Conservation (phyloP, 805 yeast species). For the Yarrowia bubula region DNA sequence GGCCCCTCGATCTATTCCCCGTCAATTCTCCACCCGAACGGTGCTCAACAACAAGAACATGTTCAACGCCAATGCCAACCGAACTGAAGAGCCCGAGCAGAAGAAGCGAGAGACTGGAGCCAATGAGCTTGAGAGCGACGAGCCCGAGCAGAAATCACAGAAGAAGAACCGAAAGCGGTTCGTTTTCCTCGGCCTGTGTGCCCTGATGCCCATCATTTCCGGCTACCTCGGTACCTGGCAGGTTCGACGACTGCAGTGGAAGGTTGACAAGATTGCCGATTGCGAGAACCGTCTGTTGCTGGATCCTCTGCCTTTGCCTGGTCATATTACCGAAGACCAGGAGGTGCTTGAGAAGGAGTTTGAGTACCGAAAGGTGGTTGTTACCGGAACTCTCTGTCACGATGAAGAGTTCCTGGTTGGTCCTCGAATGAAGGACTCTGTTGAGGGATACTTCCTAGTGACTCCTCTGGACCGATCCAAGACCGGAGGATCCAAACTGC, state of each 20-base stretch:
- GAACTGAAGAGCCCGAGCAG: constrained; percentile 1
- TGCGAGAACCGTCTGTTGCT: constrained; percentile 79
- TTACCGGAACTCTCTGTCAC: constrained; percentile 78
- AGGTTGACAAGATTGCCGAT: constrained; percentile 72
- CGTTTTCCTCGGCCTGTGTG: constrained; percentile 45
- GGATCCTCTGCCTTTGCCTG: constrained; percentile 70
- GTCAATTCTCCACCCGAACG: background rate
- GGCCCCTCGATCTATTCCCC: background rate
- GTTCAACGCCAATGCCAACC: constrained; percentile 10
- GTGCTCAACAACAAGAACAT: constrained; percentile 24
- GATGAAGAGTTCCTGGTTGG: constrained; percentile 88
- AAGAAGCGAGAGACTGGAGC: constrained; percentile 13
- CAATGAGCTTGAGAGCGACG: constrained; percentile 24
- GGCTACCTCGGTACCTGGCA: constrained; percentile 94
- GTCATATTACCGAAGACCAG: constrained; percentile 48
- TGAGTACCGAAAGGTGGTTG: constrained; percentile 76
- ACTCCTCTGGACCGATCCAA: constrained; percentile 69
- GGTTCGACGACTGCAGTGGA: constrained; percentile 81
- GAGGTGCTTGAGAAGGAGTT: constrained; percentile 57
- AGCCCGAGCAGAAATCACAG: constrained; percentile 9
- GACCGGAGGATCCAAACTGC: constrained; percentile 63
- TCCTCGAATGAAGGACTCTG: constrained; percentile 72
- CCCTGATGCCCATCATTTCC: constrained; percentile 81
- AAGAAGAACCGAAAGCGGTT: constrained; percentile 34
- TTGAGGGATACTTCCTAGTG: constrained; percentile 72